Base-by-base conservation (phyloP, 2,329 filamentous ascomycete genomes). In the Mariannaea elegans region DNA sequence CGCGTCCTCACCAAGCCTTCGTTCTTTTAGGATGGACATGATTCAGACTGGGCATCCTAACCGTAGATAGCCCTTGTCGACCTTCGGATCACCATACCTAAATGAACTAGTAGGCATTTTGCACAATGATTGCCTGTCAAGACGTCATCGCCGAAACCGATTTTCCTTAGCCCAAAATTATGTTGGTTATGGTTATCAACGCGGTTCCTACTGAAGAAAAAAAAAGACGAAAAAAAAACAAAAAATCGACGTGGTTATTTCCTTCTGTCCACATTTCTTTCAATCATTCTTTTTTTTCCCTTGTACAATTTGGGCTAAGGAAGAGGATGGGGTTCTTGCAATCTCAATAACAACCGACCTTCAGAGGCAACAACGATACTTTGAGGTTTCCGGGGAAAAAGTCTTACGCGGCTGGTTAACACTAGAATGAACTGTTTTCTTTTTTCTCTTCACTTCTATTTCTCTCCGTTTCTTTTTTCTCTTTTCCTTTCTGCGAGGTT, bases 1-100 rank as follows among this genome's bases (percentile, higher is more conserved):
- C 82, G 87, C 2, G 85, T 90, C 2, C 80, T 90, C 23, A 88
- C 84, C 1, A 89, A 87, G 74, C 85, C 86, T 0, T 83, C 80
- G 0, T 89, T 89, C 67, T 88, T 87, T 63, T 87, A 72, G 69
- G 34, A 23, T 18, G 18, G 23, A 23, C 10, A 12, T 21, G 42
- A 39, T 36, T 8, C 14, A 10, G 13, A 8, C 14, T 36, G 32
- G 14, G 4, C 13, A 4, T 36, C 12, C 6, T 5, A 14, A 36
- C 27, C 27, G 13, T 36, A 10, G 14, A n/a, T 5, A 27, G 9
- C 24, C 24, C 24, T 27, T 27, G 24, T 27, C 24, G 24, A 27
- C 24, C 9, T 27, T 27, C 9, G 24, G 47, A 34, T 32, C 19
- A 42, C 34, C 23, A 34, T n/a, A 34, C 16, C 45, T 32, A 9